Base-by-base conservation (phyloP, 106 monocot genomes). In the Acorus calamus region DNA sequence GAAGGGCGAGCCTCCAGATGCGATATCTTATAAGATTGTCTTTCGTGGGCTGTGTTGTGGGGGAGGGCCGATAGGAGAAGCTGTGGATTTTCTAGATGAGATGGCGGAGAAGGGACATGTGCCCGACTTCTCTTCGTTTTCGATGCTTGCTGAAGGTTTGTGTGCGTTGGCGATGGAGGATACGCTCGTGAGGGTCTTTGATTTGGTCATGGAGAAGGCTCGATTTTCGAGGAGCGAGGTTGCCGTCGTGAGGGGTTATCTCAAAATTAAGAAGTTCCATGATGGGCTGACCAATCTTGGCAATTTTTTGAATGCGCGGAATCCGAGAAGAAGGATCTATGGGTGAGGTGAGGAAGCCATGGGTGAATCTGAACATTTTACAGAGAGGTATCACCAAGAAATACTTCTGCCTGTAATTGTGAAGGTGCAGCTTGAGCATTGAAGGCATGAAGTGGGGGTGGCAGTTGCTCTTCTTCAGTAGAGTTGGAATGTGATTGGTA, bases 71-170 rank as follows among this genome's bases (percentile, higher is more conserved):
- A 91, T 96, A 28, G 66, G 71, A 64, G 90, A 96, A 56, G 96
- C 96, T 47, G 78, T 87, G 11, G 87, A 91, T 50, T 96, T 96
- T 67, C 50, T 96, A 60, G 73, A 71, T 61, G 96, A 96, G 77
- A 78, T 83, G 80, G 72, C 69, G 11, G 77, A 81, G 49, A 85
- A 87, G 11, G 96, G 81, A 6, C 85, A 78, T 42, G 50, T 96
- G 51, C 96, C 96, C 0, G 91, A 91, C 42, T 81, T 74, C 7
- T 73, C 80, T 3, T 70, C 78, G 3, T 96, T 96, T 58, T 80
- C 77, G 0, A 87, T 87, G 82, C 68, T 96, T n/a, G 84, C 87
- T 3, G 87, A 96, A 62, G 96, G 96, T 5, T 72, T 96, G 3
- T 64, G 82, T 8, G 68, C 84, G 4, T 77, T 96, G 60, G 80